These are phyloP conservation scores for Chenopodium album DNA, from an alignment of 148 eudicot genomes.

Conservation along the genomic window DNA sequence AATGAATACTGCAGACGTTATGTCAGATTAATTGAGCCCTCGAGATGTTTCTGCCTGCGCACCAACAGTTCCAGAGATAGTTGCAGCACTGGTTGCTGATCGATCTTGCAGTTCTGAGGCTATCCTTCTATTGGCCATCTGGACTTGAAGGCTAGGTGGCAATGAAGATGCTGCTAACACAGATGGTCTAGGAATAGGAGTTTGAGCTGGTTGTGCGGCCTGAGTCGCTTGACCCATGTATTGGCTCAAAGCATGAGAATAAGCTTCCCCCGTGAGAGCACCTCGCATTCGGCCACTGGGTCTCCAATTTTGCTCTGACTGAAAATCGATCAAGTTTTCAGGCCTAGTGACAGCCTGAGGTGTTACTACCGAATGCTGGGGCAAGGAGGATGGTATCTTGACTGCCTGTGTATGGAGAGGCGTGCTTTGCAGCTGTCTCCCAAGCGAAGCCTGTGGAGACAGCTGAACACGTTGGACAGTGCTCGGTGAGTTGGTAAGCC, in stretches of 20 bases:
- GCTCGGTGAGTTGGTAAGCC: conserved; percentile 23
- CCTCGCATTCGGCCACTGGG: conserved; percentile 92
- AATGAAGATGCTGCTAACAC: conserved; percentile 12
- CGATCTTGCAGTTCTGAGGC: conserved; percentile 14
- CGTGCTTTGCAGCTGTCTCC: conserved; percentile 23
- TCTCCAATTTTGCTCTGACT: conserved; percentile 57
- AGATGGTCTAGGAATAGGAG: conserved; percentile 29
- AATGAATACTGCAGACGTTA: not conserved
- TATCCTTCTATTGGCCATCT: conserved; percentile 26
- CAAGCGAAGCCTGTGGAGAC: conserved; percentile 32
- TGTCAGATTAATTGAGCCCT: conserved; percentile 16
- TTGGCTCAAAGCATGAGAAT: conserved; percentile 57
- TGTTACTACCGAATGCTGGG: conserved; percentile 21
- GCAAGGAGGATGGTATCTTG: conserved; percentile 28
- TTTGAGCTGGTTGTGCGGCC: conserved; percentile 44
- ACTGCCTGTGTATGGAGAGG: conserved; percentile 37
- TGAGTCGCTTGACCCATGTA: conserved; percentile 51
- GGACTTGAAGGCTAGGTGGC: not conserved
- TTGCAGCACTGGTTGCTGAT: not conserved
- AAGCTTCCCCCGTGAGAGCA: conserved; percentile 64
- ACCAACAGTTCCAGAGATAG: not conserved
- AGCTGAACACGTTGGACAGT: conserved; percentile 34
- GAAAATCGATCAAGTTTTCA: conserved; percentile 40
- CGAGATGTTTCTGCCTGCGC: conserved; percentile 5
- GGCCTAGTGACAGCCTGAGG: conserved; percentile 37